Evolutionary conservation across 1,284 basidiomycete species (phyloP), one percentile per base, ranked within the genome.

Genomic region (Ceratobasidium sp.): DNA sequence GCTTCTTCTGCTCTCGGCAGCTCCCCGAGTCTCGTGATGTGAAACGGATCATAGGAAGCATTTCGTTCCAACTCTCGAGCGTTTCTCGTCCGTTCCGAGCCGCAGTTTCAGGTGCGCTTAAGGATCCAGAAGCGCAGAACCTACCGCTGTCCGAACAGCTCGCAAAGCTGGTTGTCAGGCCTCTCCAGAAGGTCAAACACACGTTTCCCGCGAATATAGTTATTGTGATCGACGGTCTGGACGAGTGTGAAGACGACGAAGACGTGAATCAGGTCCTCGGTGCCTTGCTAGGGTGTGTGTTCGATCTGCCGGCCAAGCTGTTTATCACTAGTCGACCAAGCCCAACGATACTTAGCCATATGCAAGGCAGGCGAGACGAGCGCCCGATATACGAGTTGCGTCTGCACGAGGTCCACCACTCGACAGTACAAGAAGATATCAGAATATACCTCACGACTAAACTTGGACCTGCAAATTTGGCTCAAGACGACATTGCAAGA

Each of bases 171-270:
- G 21, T 56, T 3, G 53, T 12, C 14, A 21, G 6, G 6, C 53
- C 53, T 21, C 14, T 56, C 7, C 33, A 4, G 25, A 36, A 28
- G 25, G 25, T 56, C 28, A 33, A 56, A 21, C 8, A 30, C 28
- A 12, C 23, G 11, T 56, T 56, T 9, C 53, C 23, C 9, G 18
- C 18, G 6, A 23, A 56, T 36, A 16, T 56, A 14, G 33, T 56
- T 3, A 36, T 56, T 12, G 53, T 56, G 25, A 56, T 56, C 18
- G 53, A 56, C 53, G 53, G 25, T n/a, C 53, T 56, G 18, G 53
- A 56, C 53, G 53, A 56, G 28, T 56, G 53, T 23, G 53, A 56
- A 18, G 33, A 56, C n/a, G 28, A 14, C 14, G 53, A 56, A 9
- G n/a, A 25, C 33, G 53, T 56, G 8, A 23, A 21, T 6, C 23